phyloP scores from a whole-genome alignment of 257 asterid genomes.

The Solanum boliviense region DNA sequence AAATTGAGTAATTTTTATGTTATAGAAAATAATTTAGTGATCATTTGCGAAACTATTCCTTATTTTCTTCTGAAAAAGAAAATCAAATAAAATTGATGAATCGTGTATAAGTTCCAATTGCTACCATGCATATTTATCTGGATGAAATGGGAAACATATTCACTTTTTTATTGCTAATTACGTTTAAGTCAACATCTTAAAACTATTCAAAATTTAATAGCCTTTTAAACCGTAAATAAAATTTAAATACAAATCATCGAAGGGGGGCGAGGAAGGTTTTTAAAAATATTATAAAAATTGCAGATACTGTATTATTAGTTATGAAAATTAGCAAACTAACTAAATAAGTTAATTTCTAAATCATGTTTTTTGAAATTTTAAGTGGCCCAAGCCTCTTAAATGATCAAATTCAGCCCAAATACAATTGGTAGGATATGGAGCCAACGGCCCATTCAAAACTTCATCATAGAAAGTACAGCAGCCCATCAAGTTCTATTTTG shows the following conservation, averaged over 20 bases:
- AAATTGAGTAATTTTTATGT: too few relatives aligned
- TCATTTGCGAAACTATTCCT: too few relatives aligned
- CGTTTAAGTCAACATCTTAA: neutral
- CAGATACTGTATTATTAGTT: neutral
- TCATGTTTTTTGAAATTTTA: neutral
- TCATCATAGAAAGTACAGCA: neutral
- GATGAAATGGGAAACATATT: too few relatives aligned
- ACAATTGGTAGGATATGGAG: neutral
- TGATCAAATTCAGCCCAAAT: neutral
- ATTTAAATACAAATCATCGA: neutral
- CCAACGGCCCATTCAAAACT: neutral
- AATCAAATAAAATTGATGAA: too few relatives aligned
- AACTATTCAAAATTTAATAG: neutral
- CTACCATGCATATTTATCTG: neutral
- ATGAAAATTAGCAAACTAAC: neutral
- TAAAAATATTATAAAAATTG: too few relatives aligned
- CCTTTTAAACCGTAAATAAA: neutral
- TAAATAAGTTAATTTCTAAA: neutral
- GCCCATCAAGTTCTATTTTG: neutral
- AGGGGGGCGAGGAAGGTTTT: too few relatives aligned
- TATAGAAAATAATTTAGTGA: too few relatives aligned
- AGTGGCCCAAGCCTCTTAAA: neutral
- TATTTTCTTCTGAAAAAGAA: too few relatives aligned
- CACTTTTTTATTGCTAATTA: neutral
- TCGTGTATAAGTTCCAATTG: neutral